Percentiles rank a stretch among this genome's conserved stretches.
Evolutionary conservation across 768 basidiomycete genomes (phyloP).

Genomic region (Myochromella boudieri): DNA sequence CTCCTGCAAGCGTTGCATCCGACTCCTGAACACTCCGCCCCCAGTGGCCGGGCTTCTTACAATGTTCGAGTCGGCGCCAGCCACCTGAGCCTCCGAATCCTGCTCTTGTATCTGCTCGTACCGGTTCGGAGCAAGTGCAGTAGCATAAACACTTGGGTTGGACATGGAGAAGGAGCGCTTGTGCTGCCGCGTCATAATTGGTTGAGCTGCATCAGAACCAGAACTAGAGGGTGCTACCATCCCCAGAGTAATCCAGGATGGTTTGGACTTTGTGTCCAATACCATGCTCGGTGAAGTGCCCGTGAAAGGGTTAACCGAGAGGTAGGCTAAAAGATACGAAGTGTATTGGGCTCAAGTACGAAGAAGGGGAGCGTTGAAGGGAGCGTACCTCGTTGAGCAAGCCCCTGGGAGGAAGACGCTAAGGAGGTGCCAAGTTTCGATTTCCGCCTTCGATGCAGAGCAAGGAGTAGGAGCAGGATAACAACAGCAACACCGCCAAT

Average conservation of each 20-base stretch:
- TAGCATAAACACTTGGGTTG: neutral
- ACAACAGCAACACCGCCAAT: constrained; percentile 5
- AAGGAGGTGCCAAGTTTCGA: neutral
- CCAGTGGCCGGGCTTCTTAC: neutral
- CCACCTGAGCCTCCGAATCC: neutral
- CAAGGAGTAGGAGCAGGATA: neutral
- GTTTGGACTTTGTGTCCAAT: too few relatives aligned
- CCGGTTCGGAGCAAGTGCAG: neutral
- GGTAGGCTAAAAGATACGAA: neutral
- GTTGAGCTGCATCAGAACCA: neutral
- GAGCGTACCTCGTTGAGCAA: neutral
- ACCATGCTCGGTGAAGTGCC: neutral
- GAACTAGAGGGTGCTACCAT: neutral
- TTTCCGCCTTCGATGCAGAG: neutral
- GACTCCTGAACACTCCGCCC: neutral
- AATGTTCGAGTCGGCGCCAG: neutral
- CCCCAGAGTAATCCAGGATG: neutral
- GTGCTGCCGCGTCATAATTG: neutral
- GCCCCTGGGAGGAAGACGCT: neutral
- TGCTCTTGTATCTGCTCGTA: neutral
- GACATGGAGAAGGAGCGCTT: neutral
- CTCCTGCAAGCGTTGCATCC: constrained; percentile 10
- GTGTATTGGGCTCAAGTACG: neutral
- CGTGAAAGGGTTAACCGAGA: constrained; percentile 2
- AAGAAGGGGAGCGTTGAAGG: neutral